Evolutionary conservation across 148 eudicot genomes (phyloP), one percentile per base, ranked within the genome.

Genomic region (Simmondsia chinensis): DNA sequence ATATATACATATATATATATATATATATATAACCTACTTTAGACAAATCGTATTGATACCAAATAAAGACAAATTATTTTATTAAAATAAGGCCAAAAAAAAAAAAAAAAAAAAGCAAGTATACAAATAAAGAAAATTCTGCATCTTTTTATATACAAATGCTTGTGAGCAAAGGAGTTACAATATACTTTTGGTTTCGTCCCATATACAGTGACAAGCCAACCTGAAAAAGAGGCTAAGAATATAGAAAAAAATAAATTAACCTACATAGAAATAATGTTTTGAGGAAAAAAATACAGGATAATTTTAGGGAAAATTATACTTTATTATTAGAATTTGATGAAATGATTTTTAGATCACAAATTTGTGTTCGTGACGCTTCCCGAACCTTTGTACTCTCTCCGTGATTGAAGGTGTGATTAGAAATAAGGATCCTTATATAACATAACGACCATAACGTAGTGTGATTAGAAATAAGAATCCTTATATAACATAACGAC

Each of bases 191-290:
- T 74, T 55, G 56, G 42, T 35, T 30, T 44, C 58, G 68, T 65
- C 50, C 59, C 49, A 64, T 69, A 38, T 64, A 57, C 65, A 62
- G 69, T 60, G 35, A 17, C 64, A 56, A 66, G 58, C 20, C 35
- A 39, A 5, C 20, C 29, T 8, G 6, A 46, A 39, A 58, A 60
- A 46, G 57, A 50, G n/a, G 24, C 17, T 13, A 25, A 19, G 22
- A 65, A 37, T 28, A 40, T 20, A 33, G 16, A 20, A 36, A 54
- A 26, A 8, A 31, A 8, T 6, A 8, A 13, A 13, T 6, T 31
- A 13, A n/a, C n/a, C n/a, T n/a, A n/a, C n/a, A n/a, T n/a, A n/a
- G n/a, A n/a, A n/a, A n/a, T n/a, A n/a, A n/a, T n/a, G n/a, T n/a
- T n/a, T n/a, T n/a, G n/a, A n/a, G n/a, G n/a, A n/a, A n/a, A n/a